These are phyloP conservation scores for Luvunga scandens DNA, from an alignment of 345 rosid genomes.

Conservation along the genomic window DNA sequence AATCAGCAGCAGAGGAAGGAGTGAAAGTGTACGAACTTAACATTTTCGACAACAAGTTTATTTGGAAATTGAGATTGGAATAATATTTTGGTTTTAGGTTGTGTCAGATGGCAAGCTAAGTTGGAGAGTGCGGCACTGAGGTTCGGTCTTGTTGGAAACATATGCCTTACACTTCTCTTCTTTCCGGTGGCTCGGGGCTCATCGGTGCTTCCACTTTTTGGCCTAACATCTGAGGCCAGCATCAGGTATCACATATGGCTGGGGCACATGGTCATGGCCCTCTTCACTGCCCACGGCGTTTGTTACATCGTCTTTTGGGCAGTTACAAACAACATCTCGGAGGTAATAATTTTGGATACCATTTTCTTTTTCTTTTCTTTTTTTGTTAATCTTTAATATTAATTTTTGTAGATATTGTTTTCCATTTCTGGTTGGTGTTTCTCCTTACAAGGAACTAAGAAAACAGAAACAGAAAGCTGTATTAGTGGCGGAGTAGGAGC, in stretches of 20 bases:
- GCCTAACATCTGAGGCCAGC: conserved; percentile 77
- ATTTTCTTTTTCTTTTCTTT: background rate
- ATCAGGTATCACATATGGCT: conserved; percentile 93
- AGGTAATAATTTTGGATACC: conserved; percentile 35
- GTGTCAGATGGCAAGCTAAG: conserved; percentile 61
- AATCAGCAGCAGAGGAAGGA: conserved; percentile 35
- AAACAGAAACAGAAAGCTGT: background rate
- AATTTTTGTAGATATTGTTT: background rate
- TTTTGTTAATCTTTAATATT: background rate
- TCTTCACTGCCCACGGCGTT: conserved; percentile 68
- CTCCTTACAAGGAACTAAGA: background rate
- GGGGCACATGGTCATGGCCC: conserved; percentile 63
- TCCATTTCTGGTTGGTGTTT: background rate
- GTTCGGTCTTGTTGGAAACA: conserved; percentile 63
- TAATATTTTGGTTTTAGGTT: background rate
- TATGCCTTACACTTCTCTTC: conserved; percentile 62
- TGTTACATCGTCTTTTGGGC: conserved; percentile 49
- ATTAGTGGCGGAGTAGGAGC: no score
- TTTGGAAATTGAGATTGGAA: no score
- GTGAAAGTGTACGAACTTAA: conserved; percentile 39
- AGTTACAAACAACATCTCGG: conserved; percentile 25
- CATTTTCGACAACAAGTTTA: no score
- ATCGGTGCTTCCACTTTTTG: conserved; percentile 60
- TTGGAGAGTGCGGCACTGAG: conserved; percentile 27
- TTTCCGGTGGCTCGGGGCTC: conserved; percentile 86